Evolutionary conservation across 805 yeast genomes (phyloP).

Genomic region (Kodamaea kaohsiungensis): DNA sequence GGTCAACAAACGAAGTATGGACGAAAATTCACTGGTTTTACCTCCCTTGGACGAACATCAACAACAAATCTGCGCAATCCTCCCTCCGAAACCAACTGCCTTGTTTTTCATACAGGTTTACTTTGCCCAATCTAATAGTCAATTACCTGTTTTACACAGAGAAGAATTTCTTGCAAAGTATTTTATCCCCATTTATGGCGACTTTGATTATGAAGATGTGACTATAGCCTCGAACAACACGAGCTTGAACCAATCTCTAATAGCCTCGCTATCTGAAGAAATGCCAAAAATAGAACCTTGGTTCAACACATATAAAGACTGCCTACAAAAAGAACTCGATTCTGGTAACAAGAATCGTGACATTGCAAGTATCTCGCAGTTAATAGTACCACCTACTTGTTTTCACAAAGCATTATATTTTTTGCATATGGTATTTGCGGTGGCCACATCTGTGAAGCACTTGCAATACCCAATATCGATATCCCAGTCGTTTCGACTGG

Average conservation of each 20-base stretch:
- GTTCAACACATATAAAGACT: slow-evolving; percentile 43
- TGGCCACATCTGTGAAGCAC: slow-evolving; percentile 74
- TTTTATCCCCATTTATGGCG: slow-evolving; percentile 82
- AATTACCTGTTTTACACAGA: slow-evolving; percentile 80
- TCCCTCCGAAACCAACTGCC: slow-evolving; percentile 75
- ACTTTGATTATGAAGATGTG: slow-evolving; percentile 47
- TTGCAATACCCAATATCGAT: slow-evolving; percentile 63
- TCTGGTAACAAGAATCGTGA: slow-evolving; percentile 7
- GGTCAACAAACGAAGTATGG: slow-evolving; percentile 32
- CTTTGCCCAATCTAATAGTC: slow-evolving; percentile 81
- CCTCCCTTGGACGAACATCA: slow-evolving; percentile 19
- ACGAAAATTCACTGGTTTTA: slow-evolving; percentile 5
- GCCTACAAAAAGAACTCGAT: slow-evolving; percentile 18
- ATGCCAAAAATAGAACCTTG: slow-evolving; percentile 25
- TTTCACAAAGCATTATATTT: slow-evolving; percentile 64
- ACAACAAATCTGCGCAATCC: slow-evolving; percentile 32
- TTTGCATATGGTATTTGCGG: slow-evolving; percentile 74
- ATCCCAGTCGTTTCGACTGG: slow-evolving; percentile 67
- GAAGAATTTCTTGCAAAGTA: slow-evolving; percentile 67
- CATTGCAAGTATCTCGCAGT: slow-evolving; percentile 29
- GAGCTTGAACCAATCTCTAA: slow-evolving; percentile 33
- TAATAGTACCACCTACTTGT: slow-evolving; percentile 45
- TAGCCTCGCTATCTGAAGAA: not conserved
- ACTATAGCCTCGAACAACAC: slow-evolving; percentile 63
- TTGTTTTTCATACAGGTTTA: slow-evolving; percentile 61